phyloP scores from a whole-genome alignment of 371 early-diverging fungal species.

The Dinochytrium kinnereticum region DNA sequence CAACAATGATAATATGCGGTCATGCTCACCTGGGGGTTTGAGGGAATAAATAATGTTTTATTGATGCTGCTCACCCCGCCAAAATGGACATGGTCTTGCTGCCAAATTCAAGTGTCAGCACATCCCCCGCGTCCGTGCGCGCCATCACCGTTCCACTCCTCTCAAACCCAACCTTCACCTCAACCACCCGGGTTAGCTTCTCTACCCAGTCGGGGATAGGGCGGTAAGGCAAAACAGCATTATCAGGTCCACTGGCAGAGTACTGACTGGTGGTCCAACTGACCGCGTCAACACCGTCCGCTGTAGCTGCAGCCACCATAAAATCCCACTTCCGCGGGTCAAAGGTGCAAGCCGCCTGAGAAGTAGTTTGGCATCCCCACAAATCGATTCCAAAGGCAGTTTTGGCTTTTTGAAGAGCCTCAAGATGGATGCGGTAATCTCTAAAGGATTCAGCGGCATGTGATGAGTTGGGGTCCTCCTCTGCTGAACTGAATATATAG shows the following conservation, averaged over 20 bases:
- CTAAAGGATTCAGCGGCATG: neutral
- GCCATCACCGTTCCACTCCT: too few relatives aligned
- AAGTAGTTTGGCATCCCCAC: constrained; percentile 12
- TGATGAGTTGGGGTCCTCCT: neutral
- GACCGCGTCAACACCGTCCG: constrained; percentile 15
- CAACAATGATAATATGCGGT: too few relatives aligned
- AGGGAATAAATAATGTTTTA: too few relatives aligned
- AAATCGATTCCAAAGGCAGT: neutral
- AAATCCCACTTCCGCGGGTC: neutral
- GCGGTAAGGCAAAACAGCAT: constrained; percentile 8
- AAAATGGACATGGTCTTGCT: too few relatives aligned
- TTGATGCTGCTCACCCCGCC: too few relatives aligned
- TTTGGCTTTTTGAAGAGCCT: neutral
- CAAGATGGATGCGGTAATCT: neutral
- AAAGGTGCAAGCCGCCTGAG: neutral
- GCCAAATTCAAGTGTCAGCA: too few relatives aligned
- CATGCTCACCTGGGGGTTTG: too few relatives aligned
- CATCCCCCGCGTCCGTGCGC: too few relatives aligned
- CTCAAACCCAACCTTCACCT: too few relatives aligned
- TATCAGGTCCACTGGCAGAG: constrained; percentile 9
- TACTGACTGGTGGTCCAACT: constrained; percentile 7
- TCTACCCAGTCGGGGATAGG: neutral
- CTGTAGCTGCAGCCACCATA: neutral
- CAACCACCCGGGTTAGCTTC: neutral
- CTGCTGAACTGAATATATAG: neutral